A percentile compares a stretch with the other conserved stretches of the same genome.
Conservation (phyloP, 83 land plant species). For the Larix sibirica region DNA sequence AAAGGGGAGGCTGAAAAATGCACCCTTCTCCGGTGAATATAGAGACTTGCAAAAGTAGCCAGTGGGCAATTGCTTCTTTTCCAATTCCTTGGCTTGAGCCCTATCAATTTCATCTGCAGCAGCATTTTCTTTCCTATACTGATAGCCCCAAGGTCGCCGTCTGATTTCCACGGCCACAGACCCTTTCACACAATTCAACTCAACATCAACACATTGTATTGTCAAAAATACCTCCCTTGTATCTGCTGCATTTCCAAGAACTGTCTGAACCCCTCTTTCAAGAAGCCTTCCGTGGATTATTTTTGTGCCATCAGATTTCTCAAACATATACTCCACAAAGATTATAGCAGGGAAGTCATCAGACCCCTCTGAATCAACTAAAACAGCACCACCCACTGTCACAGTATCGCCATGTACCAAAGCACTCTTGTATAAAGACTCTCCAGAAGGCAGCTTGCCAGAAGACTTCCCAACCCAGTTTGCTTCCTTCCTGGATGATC, state of each 20-base stretch:
- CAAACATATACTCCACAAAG: conserved; percentile 86
- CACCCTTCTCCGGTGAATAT: conserved; percentile 89
- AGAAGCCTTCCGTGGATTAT: conserved; percentile 79
- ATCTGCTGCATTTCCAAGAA: conserved; percentile 83
- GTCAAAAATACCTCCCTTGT: conserved; percentile 84
- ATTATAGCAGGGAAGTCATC: conserved; percentile 41
- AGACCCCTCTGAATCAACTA: conserved; percentile 41
- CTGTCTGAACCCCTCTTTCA: conserved; percentile 64
- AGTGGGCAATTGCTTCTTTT: conserved; percentile 67
- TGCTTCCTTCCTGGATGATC: conserved; percentile 22
- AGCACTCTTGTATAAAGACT: conserved; percentile 54
- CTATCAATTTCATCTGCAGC: conserved; percentile 54
- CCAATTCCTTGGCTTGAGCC: conserved; percentile 69
- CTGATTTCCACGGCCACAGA: conserved; percentile 50
- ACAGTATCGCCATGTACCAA: conserved; percentile 38
- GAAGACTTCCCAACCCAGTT: conserved; percentile 55
- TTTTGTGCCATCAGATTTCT: conserved; percentile 48
- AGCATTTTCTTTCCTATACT: conserved; percentile 64
- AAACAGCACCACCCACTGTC: conserved; percentile 64
- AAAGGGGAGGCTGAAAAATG: conserved; percentile 60
- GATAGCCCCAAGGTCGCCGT: conserved; percentile 64
- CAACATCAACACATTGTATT: conserved; percentile 68
- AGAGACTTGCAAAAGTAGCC: conserved; percentile 77
- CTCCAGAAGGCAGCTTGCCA: conserved; percentile 41
- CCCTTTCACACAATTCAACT: conserved; percentile 47